Evolutionary conservation across 495 filamentous ascomycete species (phyloP).

Genomic region (Podospora anserina): DNA sequence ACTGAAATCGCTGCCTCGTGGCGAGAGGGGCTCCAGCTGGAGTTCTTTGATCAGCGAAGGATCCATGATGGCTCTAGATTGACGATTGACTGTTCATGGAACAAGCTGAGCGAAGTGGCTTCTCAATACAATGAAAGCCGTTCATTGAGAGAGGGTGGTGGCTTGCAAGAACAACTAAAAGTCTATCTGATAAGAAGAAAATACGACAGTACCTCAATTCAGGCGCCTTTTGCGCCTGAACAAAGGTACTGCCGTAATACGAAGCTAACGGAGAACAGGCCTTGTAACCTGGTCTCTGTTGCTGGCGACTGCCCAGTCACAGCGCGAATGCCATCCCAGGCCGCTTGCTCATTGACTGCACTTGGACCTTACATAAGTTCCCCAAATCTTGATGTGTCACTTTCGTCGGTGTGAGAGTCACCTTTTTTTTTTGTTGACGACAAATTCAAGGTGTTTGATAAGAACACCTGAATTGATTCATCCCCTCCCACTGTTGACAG

Average conservation of each 20-base stretch:
- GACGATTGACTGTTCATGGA: neutral
- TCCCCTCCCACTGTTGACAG: neutral
- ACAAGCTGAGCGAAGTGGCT: neutral
- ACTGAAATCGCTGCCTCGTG: neutral
- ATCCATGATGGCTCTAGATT: neutral
- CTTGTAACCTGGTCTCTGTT: neutral
- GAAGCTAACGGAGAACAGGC: neutral
- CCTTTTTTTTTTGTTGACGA: neutral
- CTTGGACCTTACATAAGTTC: neutral
- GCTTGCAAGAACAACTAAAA: neutral
- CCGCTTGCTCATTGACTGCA: neutral
- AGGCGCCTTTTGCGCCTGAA: neutral
- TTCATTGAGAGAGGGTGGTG: neutral
- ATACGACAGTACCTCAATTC: neutral
- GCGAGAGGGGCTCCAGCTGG: neutral
- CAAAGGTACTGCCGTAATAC: neutral
- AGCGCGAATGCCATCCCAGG: neutral
- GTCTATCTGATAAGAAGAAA: neutral
- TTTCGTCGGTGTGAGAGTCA: neutral
- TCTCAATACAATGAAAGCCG: neutral
- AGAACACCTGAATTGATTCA: neutral
- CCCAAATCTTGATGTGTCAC: conserved; percentile 7
- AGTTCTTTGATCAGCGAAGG: conserved; percentile 6
- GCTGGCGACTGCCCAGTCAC: neutral
- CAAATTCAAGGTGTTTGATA: neutral